A percentile compares a stretch with the other conserved stretches of the same genome.
Evolutionary conservation across 768 basidiomycete species (phyloP).

Genomic region (Suillus occidentalis): DNA sequence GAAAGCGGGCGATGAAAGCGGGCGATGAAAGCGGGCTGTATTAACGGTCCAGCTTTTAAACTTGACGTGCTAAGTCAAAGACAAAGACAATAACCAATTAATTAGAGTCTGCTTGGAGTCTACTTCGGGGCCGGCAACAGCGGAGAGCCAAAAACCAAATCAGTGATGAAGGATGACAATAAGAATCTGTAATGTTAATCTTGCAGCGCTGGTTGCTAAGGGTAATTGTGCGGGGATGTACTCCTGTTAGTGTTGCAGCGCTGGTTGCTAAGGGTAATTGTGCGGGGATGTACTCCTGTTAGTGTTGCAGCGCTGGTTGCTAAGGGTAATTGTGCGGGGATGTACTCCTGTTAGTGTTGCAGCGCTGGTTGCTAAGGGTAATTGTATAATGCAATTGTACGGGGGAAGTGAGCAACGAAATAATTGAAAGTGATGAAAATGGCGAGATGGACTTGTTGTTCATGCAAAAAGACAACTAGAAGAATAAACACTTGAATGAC

Average conservation of each 20-base stretch:
- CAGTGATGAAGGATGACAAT: neutral
- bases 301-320: too few relatives aligned
- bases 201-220: too few relatives aligned
- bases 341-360: too few relatives aligned
- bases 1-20: neutral
- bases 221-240: too few relatives aligned
- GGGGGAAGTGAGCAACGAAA: neutral
- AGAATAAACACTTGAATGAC: neutral
- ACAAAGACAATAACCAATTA: neutral
- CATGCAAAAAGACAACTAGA: neutral
- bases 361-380: neutral
- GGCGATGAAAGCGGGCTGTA: neutral
- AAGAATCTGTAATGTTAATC: too few relatives aligned
- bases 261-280: too few relatives aligned
- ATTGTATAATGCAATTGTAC: neutral
- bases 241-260: too few relatives aligned
- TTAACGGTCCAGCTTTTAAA: neutral
- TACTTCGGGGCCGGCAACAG: neutral
- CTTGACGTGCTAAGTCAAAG: neutral
- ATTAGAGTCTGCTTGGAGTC: too few relatives aligned
- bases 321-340: neutral
- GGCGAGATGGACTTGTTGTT: neutral
- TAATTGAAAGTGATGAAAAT: neutral
- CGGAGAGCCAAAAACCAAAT: neutral
- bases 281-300: too few relatives aligned